Percentiles rank a stretch among this genome's conserved stretches.
phyloP scores from a whole-genome alignment of 202 grass and related monocot genomes.

The Panicum virgatum region DNA sequence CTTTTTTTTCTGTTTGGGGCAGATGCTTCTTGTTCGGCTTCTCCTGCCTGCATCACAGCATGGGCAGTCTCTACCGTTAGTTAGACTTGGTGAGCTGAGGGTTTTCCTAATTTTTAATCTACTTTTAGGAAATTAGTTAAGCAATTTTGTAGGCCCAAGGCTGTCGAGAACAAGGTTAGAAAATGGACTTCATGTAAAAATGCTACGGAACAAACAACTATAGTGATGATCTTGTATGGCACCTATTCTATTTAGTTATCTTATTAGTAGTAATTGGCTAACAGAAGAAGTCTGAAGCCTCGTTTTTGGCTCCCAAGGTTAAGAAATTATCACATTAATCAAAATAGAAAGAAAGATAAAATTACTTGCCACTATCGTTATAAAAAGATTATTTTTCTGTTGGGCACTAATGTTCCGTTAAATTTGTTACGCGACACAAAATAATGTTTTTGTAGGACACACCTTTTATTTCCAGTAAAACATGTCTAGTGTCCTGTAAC shows the following conservation, averaged over 20 bases:
- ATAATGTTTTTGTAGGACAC: too few relatives aligned
- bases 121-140: not conserved
- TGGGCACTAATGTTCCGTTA: too few relatives aligned
- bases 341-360: too few relatives aligned
- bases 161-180: not conserved
- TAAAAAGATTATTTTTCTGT: too few relatives aligned
- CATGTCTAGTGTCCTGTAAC: too few relatives aligned
- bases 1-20: conserved; percentile 8
- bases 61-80: not conserved
- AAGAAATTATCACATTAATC: not conserved
- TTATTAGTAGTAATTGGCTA: not conserved
- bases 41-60: not conserved
- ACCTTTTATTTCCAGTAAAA: too few relatives aligned
- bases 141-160: not conserved
- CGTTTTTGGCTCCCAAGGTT: not conserved
- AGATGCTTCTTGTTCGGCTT: not conserved
- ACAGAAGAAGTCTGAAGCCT: not conserved
- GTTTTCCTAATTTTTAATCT: not conserved
- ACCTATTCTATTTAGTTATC: too few relatives aligned
- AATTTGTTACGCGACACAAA: too few relatives aligned
- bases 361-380: too few relatives aligned
- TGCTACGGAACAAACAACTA: not conserved
- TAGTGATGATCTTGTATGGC: not conserved
- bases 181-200: not conserved
- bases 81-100: not conserved